Evolutionary conservation across 2,329 filamentous ascomycete species (phyloP), one percentile per base, ranked within the genome.

Genomic region (Neonectria neomacrospora): DNA sequence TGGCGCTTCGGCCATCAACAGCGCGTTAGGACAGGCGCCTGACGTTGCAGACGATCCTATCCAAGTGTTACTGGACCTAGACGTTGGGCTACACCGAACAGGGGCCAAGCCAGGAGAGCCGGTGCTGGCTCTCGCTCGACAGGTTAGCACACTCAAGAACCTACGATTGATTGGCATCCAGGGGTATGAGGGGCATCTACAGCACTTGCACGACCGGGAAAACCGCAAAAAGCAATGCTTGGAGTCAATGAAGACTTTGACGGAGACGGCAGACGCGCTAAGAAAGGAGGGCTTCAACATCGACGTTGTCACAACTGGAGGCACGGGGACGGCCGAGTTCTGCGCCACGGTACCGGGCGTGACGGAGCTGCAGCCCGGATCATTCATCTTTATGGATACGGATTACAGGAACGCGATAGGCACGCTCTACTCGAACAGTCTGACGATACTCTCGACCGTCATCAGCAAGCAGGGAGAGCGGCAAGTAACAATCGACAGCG

Each of bases 321-420:
- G 68, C 2, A 69, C 68, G 0, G 68, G 68, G 1, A 70, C 68
- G 1, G 58, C 61, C 57, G 83, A 86, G 63, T 85, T 86, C 66
- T 86, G 84, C 58, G 83, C 79, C 2, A 78, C 74, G 2, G 82
- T 84, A 0, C 79, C 80, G 0, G 84, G 83, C 0, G 78, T 86
- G 0, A 86, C 83, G 1, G 84, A 86, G 67, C 75, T 86, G 2
- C 84, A 86, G 67, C 84, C 84, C 0, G 84, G 84, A 0, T 84
- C 81, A 0, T 86, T 86, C 62, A 79, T 86, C 58, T 86, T 86
- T 70, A 86, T 86, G 84, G 84, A 86, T 60, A 84, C 83, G 2
- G 84, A 86, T 67, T 86, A 86, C 66, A 80, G 83, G 3, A 82
- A 83, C 54, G 84, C 84, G 0, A 77, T 86, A 0, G 84, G 84